phyloP scores from a whole-genome alignment of 140 eudicot genomes.

The Oenanthe javanica region DNA sequence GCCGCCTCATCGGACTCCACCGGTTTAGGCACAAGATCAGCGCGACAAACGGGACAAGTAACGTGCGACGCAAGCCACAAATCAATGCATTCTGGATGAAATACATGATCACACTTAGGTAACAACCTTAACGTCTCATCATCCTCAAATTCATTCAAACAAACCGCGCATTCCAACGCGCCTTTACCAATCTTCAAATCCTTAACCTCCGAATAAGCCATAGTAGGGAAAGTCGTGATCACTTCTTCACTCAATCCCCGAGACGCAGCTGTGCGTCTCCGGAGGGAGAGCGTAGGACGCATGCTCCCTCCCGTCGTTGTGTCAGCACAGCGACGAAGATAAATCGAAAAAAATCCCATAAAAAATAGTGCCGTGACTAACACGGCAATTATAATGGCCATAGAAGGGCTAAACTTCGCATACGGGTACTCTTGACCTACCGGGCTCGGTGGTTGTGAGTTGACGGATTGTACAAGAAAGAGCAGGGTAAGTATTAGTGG shows the following conservation, averaged over 20 bases:
- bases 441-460: slow-evolving; percentile 15
- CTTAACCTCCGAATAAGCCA: slow-evolving; percentile 37
- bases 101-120: slow-evolving; percentile 48
- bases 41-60: slow-evolving; percentile 56
- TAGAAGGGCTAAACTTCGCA: slow-evolving; percentile 44
- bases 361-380: slow-evolving; percentile 56
- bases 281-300: slow-evolving; percentile 39
- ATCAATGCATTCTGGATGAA: slow-evolving; percentile 49
- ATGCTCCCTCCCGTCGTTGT: slow-evolving; percentile 27
- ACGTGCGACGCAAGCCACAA: slow-evolving; percentile 50
- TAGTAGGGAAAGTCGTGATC: slow-evolving; percentile 41
- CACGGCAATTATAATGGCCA: slow-evolving; percentile 51
- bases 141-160: slow-evolving; percentile 47
- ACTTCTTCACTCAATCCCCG: slow-evolving; percentile 35
- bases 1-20: slow-evolving; percentile 13
- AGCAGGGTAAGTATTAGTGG: neutral
- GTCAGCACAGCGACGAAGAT: slow-evolving; percentile 46
- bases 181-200: slow-evolving; percentile 40
- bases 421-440: slow-evolving; percentile 18
- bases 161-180: slow-evolving; percentile 55
- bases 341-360: slow-evolving; percentile 55
- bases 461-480: slow-evolving; percentile 7
- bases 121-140: slow-evolving; percentile 41
- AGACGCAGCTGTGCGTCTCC: slow-evolving; percentile 33
- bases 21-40: slow-evolving; percentile 34